Percentiles rank a stretch among this genome's conserved stretches.
These are phyloP conservation scores for Zostera marina DNA, from an alignment of 116 monocot species.

Conservation along the genomic window DNA sequence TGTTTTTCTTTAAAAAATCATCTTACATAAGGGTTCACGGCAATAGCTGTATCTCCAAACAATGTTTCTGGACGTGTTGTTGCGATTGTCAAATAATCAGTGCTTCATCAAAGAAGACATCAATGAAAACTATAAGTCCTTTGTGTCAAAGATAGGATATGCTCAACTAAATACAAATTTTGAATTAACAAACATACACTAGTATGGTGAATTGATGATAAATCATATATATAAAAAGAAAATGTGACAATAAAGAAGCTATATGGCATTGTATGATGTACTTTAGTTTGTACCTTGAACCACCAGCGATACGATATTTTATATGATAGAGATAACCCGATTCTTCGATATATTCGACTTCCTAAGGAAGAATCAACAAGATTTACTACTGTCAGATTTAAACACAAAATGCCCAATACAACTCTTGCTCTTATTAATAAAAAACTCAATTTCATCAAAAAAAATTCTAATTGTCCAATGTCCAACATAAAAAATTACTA, in stretches of 20 bases:
- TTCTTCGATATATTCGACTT: slow-evolving; percentile 98
- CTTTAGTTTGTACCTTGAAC: slow-evolving; percentile 46
- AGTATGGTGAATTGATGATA: too few relatives aligned
- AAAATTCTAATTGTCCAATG: too few relatives aligned
- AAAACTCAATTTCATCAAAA: too few relatives aligned
- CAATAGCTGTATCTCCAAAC: slow-evolving; percentile 91
- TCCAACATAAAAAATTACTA: too few relatives aligned
- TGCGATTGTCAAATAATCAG: slow-evolving; percentile 75
- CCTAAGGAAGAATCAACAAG: slow-evolving; percentile 22
- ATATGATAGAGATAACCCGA: slow-evolving; percentile 66
- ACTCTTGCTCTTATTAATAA: too few relatives aligned
- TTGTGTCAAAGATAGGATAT: neutral
- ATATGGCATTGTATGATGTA: neutral
- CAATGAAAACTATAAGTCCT: neutral
- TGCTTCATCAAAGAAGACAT: neutral
- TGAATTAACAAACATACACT: neutral
- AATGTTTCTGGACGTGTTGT: slow-evolving; percentile 94
- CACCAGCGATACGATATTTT: slow-evolving; percentile 92
- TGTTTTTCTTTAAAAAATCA: neutral
- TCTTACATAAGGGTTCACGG: slow-evolving; percentile 90
- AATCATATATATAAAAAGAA: neutral
- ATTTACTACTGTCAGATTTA: neutral
- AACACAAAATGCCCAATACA: neutral
- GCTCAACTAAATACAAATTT: neutral
- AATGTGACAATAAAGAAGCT: neutral